Evolutionary conservation across 768 basidiomycete genomes (phyloP).

Genomic region (Termitomyces sp.): DNA sequence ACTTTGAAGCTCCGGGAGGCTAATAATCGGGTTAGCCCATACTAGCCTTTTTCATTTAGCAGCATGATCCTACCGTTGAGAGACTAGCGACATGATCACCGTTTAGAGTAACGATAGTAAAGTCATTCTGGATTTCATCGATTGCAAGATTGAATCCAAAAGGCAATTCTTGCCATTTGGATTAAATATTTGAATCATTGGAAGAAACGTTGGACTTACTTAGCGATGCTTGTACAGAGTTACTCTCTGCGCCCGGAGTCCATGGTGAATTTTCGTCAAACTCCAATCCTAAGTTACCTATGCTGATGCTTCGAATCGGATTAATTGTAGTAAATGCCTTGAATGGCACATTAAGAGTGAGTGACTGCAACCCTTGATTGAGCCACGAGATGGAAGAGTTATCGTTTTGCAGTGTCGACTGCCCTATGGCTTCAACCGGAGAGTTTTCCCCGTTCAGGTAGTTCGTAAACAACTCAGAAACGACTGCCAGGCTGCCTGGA

Average conservation of each 20-base stretch:
- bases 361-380: constrained; percentile 48
- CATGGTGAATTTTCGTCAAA: constrained; percentile 53
- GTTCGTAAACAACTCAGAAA: constrained; percentile 63
- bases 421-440: constrained; percentile 53
- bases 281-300: constrained; percentile 50
- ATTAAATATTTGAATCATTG: background rate
- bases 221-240: constrained; percentile 53
- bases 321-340: constrained; percentile 42
- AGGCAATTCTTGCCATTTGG: constrained; percentile 43
- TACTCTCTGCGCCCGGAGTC: constrained; percentile 51
- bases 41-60: background rate
- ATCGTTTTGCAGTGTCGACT: constrained; percentile 52
- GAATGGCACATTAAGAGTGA: constrained; percentile 62
- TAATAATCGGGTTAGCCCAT: constrained; percentile 16
- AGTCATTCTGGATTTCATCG: constrained; percentile 57
- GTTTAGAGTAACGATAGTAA: constrained; percentile 49
- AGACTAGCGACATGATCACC: constrained; percentile 50
- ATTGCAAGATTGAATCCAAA: constrained; percentile 64
- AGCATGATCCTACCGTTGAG: constrained; percentile 37
- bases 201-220: constrained; percentile 27
- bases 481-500: constrained; percentile 34
- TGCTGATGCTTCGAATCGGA: constrained; percentile 60
- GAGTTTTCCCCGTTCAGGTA: constrained; percentile 63
- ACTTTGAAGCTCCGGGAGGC: constrained; percentile 62
- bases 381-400: constrained; percentile 62